Percentiles rank a stretch among this genome's conserved stretches.
Conservation (phyloP, 257 asterid genomes). For the Solanum stenotomum region DNA sequence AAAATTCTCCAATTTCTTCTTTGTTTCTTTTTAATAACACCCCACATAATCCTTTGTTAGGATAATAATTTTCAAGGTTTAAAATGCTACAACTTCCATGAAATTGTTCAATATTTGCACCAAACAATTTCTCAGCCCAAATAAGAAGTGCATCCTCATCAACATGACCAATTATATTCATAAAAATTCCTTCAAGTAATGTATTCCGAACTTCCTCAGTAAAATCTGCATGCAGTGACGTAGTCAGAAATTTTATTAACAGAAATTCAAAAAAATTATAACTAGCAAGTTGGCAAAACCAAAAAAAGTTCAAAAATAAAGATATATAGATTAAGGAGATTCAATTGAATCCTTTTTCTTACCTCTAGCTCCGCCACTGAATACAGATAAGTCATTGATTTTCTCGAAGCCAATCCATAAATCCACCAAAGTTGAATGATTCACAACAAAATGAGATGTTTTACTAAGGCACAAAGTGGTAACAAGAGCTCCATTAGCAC, state of each 20-base stretch:
- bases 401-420: constrained; percentile 23
- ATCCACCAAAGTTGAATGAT: constrained; percentile 19
- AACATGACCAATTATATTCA: neutral
- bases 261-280: neutral
- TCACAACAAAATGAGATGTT: constrained; percentile 11
- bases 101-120: neutral
- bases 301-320: neutral
- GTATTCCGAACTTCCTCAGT: neutral
- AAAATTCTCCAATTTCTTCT: neutral
- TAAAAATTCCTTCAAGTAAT: constrained; percentile 10
- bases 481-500: constrained; percentile 17
- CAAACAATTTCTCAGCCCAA: constrained; percentile 26
- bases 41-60: neutral
- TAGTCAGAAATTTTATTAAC: neutral
- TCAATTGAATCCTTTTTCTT: neutral
- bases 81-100: neutral
- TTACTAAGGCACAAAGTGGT: constrained; percentile 20
- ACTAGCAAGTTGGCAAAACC: neutral
- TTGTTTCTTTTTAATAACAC: neutral
- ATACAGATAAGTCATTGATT: neutral
- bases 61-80: neutral
- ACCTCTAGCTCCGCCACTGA: neutral
- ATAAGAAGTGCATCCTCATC: constrained; percentile 13
- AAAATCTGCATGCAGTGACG: neutral
- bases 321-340: neutral